Base-by-base conservation (phyloP, 495 filamentous ascomycete genomes). In the Neurospora sp. region DNA sequence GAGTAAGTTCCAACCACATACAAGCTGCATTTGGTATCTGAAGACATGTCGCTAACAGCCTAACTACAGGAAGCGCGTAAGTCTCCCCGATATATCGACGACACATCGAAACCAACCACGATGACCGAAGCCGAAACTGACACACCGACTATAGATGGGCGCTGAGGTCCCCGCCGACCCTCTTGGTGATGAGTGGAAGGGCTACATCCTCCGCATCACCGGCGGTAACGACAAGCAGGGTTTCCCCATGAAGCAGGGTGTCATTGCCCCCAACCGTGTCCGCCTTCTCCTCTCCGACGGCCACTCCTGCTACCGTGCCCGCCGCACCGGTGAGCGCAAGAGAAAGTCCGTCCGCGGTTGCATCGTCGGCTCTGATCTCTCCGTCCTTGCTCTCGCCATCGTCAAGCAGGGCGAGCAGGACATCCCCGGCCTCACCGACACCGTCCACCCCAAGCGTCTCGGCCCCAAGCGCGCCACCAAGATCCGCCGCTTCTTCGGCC, bases 221-320 rank as follows among this genome's bases (percentile, higher is more conserved):
- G 96, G 96, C 83, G 96, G 96, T 84, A 99, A 99, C 91, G 96
- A 99, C 92, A 99, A 99, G 92, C 96, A 99, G 88, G 96, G 96
- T 87, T 99, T 99, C 89, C 96, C 96, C 75, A 99, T 99, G 96
- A 98, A 98, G 92, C 96, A 99, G 90, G 96, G 96, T 86, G 94
- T 96, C 80, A 92, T 99, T 90, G 94, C 97, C 81, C 96, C 96
- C 75, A 97, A 93, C 84, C 94, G 96, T 92, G 96, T 98, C 85
- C 91, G 92, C 78, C 92, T 99, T 75, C 90, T 99, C 78, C 92
- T 99, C 83, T 85, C 90, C 84, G 93, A 94, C 42, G 96, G 96
- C 82, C 92, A 94, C 87, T 92, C 92, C 82, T 99, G 96, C 91
- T 99, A 98, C 90, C 93, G 96, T 80, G 92, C 96, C 80, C 94